These are phyloP conservation scores for Corymbia calophylla DNA, from an alignment of 441 rosid species.

Conservation along the genomic window DNA sequence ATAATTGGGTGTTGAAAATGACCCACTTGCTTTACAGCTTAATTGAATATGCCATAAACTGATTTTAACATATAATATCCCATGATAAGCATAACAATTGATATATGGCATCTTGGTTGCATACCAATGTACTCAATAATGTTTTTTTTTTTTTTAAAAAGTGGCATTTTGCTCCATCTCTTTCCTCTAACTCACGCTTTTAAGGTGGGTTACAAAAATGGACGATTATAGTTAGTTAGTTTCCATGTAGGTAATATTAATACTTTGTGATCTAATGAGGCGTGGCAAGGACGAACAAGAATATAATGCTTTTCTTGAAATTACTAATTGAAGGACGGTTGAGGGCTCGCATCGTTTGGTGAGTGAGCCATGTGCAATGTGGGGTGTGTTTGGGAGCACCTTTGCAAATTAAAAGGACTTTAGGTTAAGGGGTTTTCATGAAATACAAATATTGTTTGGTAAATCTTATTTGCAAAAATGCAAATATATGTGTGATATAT, in stretches of 20 bases:
- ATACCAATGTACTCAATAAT: no score
- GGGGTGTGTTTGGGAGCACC: background rate
- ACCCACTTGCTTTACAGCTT: no score
- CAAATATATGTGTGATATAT: background rate
- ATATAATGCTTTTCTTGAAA: background rate
- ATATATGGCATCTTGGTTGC: no score
- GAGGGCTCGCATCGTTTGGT: background rate
- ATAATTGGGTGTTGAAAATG: no score
- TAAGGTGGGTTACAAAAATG: background rate
- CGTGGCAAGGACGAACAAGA: background rate
- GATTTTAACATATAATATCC: no score
- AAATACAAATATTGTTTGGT: fast-evolving
- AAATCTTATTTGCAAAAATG: background rate
- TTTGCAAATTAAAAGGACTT: background rate
- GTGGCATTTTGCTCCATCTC: background rate
- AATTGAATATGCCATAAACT: no score
- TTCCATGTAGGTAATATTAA: background rate
- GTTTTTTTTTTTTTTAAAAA: background rate
- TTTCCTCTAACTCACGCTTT: background rate
- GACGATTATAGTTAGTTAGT: background rate
- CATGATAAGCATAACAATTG: no score
- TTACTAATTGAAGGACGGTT: background rate
- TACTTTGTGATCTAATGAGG: background rate
- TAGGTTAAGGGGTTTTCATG: background rate
- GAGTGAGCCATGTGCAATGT: background rate